phyloP scores from a whole-genome alignment of 805 yeast genomes.

The Wickerhamomyces chaumierensis region DNA sequence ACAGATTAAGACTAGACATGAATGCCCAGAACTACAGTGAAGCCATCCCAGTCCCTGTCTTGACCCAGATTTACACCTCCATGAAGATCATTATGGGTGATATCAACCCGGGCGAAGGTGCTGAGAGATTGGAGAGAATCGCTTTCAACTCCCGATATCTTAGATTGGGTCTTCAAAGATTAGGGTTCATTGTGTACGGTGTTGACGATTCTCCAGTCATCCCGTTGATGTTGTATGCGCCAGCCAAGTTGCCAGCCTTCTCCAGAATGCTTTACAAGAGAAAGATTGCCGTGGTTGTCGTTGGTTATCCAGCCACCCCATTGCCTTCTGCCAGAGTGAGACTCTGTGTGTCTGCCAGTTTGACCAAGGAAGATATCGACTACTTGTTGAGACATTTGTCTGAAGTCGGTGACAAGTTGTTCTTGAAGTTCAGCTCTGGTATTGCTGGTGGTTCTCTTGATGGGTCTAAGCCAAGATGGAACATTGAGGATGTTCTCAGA shows the following conservation, averaged over 20 bases:
- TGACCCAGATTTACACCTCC: conserved; percentile 78
- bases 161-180: conserved; percentile 77
- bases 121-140: conserved; percentile 80
- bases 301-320: conserved; percentile 97
- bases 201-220: conserved; percentile 95
- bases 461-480: conserved; percentile 68
- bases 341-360: conserved; percentile 82
- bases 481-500: conserved; percentile 64
- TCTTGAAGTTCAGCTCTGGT: conserved; percentile 70
- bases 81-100: conserved; percentile 72
- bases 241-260: conserved; percentile 89
- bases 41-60: conserved; percentile 81
- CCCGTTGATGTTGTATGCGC: conserved; percentile 78
- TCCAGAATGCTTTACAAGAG: conserved; percentile 69
- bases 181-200: conserved; percentile 92
- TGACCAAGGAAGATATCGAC: conserved; percentile 92
- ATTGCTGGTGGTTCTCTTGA: conserved; percentile 51
- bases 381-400: conserved; percentile 56
- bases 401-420: conserved; percentile 68
- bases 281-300: conserved; percentile 89
- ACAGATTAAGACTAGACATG: conserved; percentile 61
- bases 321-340: conserved; percentile 82
- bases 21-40: conserved; percentile 74
- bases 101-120: conserved; percentile 85
- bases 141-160: conserved; percentile 94